A percentile compares a stretch with the other conserved stretches of the same genome.
These are phyloP conservation scores for Tephrocybe sp. DNA, from an alignment of 768 basidiomycete genomes.

Conservation along the genomic window DNA sequence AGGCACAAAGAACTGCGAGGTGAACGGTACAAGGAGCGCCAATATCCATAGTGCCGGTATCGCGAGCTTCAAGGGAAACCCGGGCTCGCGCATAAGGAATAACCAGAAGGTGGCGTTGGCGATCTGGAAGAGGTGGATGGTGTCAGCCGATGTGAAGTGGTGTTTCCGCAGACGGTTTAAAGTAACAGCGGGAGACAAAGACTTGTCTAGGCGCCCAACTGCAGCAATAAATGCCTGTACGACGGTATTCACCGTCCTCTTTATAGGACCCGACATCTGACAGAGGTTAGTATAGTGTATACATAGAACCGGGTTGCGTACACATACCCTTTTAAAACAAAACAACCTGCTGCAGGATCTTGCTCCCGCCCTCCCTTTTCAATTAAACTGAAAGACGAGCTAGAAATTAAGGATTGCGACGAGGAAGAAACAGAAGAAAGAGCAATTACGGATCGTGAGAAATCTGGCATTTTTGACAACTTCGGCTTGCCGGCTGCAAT, in stretches of 20 bases:
- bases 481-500: conserved; percentile 1
- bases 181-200: conserved; percentile 69
- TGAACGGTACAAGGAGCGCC: conserved; percentile 79
- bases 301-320: background rate
- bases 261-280: conserved; percentile 18
- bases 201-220: conserved; percentile 72
- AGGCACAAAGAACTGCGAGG: conserved; percentile 88
- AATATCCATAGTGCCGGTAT: conserved; percentile 73
- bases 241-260: conserved; percentile 23
- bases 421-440: background rate
- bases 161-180: conserved; percentile 58
- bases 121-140: conserved; percentile 64
- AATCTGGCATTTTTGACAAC: conserved; percentile 3
- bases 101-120: conserved; percentile 70
- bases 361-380: too few species aligned
- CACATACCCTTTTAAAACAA: too few species aligned
- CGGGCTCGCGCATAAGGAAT: conserved; percentile 65
- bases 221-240: conserved; percentile 57
- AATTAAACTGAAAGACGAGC: too few species aligned
- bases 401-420: background rate
- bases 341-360: too few species aligned
- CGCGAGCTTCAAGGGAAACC: conserved; percentile 70
- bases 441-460: conserved; percentile 1
- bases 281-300: background rate
- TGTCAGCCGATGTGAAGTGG: conserved; percentile 55